Base-by-base conservation (phyloP, 2,329 filamentous ascomycete species). In the Tolypocladium amazonense region DNA sequence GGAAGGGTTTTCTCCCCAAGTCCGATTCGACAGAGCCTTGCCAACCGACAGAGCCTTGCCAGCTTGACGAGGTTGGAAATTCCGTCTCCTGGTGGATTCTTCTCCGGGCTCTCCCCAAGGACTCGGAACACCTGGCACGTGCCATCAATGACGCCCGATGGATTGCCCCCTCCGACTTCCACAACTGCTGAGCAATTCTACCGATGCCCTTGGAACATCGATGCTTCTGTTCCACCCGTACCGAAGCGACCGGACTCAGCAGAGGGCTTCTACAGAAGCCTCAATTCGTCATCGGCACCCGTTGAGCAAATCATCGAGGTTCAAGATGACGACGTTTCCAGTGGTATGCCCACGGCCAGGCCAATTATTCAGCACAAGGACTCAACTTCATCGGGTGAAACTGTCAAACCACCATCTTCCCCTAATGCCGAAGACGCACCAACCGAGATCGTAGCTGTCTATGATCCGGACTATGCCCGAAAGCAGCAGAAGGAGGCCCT, bases 141-240 rank as follows among this genome's bases (percentile, higher is more conserved):
- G 61, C 79, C 81, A 14, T 75, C 76, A 35, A 76, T 73, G 65
- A 79, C 80, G 25, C 80, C 81, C 15, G 80, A 83, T 9, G 81
- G 80, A 23, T 70, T 79, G 63, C 75, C 76, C 3, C 85, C 85
- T 0, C 92, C 92, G 1, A 93, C 90, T 0, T 96, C 93, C 1
- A 90, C 91, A 37, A 92, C 88, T n/a, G 93, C 93, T 12, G 90
- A 96, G 71, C 85, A 88, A 63, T 97, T 97, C 69, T 97, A 97
- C 75, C 87, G 88, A 63, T 82, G 88, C 35, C 92, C 92, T 3
- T 97, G 92, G 88, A 81, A 79, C 64, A 74, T 75, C 27, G 71
- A 77, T 57, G 57, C 75, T n/a, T 68, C 71, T 9, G 68, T 70
- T 43, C 72, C 74, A 33, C 71, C 72, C 3, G 65, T 76, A 4